These are phyloP conservation scores for Tuber magnatum DNA, from an alignment of 495 filamentous ascomycete genomes.

Conservation along the genomic window DNA sequence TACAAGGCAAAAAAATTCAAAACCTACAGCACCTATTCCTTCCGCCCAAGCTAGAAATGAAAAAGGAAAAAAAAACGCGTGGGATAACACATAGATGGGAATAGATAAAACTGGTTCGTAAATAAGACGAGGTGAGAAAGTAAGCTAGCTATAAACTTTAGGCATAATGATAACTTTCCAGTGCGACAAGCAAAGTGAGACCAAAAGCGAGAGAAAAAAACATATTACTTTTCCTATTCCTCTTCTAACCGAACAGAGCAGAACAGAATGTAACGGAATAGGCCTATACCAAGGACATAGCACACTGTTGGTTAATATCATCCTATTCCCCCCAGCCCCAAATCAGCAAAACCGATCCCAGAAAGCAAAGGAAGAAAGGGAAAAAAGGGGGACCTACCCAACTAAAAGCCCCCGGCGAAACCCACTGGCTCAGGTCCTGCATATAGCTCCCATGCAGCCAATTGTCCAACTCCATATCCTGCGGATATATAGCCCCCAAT, in stretches of 20 bases:
- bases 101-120: not conserved
- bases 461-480: not conserved
- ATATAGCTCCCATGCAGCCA: conserved; percentile 1
- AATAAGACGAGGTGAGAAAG: not conserved
- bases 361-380: not conserved
- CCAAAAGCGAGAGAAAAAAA: not conserved
- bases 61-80: not conserved
- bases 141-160: not conserved
- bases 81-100: not conserved
- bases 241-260: not conserved
- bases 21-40: not conserved
- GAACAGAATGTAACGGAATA: not conserved
- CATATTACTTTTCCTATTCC: not conserved
- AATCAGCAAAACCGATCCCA: not conserved
- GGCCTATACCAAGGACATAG: not conserved
- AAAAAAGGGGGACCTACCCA: not conserved
- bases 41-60: not conserved
- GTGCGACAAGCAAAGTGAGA: not conserved
- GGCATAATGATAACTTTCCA: not conserved
- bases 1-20: not conserved
- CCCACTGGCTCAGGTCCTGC: not conserved
- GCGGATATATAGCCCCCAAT: not conserved
- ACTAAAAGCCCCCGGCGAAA: not conserved
- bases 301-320: not conserved
- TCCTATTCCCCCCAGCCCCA: not conserved